Conservation (phyloP, 768 basidiomycete genomes). For the Dentipellis fragilis region DNA sequence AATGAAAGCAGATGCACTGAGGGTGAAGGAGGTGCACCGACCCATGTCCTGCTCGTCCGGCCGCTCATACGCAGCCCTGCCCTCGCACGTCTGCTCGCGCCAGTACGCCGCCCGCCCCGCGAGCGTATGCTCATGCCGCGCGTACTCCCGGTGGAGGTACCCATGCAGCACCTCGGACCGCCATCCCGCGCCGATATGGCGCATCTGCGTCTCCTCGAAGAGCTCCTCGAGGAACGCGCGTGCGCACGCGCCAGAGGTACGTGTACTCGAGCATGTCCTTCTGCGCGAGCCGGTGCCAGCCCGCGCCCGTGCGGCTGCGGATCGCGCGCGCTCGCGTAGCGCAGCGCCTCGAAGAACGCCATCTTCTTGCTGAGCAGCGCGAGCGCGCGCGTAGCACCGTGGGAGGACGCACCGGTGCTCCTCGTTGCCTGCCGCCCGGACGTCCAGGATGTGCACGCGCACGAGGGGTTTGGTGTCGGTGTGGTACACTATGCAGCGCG, state of each 20-base stretch:
- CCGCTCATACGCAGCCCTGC: background rate
- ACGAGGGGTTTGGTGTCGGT: background rate
- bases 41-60: slow-evolving; percentile 7
- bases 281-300: background rate
- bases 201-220: slow-evolving; percentile 6
- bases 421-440: background rate
- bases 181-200: background rate
- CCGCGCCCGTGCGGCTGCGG: background rate
- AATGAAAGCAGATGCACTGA: background rate
- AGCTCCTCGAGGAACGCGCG: slow-evolving; percentile 2
- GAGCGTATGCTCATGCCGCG: background rate
- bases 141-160: slow-evolving; percentile 3
- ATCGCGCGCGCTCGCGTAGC: slow-evolving; percentile 1
- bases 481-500: background rate
- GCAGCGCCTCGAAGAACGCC: slow-evolving; percentile 7
- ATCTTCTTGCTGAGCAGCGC: slow-evolving; percentile 7
- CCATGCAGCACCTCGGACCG: slow-evolving; percentile 1
- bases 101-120: slow-evolving; percentile 1
- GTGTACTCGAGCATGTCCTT: background rate
- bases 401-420: slow-evolving; percentile 3
- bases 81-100: background rate
- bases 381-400: slow-evolving; percentile 7
- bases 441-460: background rate
- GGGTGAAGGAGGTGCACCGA: background rate
- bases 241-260: slow-evolving; percentile 6